Evolutionary conservation across 768 basidiomycete species (phyloP).

Genomic region (Pleurotus djamor): DNA sequence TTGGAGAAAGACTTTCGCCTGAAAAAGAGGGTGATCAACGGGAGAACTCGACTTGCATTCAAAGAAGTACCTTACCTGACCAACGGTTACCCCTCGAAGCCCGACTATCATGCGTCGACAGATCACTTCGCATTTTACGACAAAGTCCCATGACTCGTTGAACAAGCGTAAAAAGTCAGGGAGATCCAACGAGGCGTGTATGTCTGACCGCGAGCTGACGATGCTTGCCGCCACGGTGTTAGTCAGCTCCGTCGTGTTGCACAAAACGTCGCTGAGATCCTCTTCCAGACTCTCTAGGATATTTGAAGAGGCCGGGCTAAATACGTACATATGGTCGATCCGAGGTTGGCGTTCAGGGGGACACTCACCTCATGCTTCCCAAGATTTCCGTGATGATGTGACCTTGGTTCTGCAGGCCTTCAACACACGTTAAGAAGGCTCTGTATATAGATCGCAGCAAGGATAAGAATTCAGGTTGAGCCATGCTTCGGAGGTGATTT

Average conservation of each 20-base stretch:
- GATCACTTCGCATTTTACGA: conserved; percentile 82
- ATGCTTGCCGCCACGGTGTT: conserved; percentile 82
- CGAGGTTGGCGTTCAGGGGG: background rate
- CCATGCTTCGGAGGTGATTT: conserved; percentile 61
- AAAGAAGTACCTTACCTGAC: conserved; percentile 53
- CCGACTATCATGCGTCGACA: conserved; percentile 92
- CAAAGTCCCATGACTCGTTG: conserved; percentile 86
- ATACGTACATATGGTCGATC: background rate
- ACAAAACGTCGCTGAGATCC: conserved; percentile 75
- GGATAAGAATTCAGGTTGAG: conserved; percentile 64
- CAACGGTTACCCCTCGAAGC: conserved; percentile 79
- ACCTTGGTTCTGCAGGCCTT: conserved; percentile 65
- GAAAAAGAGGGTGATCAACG: conserved; percentile 10
- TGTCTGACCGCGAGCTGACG: conserved; percentile 73
- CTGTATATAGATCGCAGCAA: conserved; percentile 62
- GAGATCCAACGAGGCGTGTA: conserved; percentile 72
- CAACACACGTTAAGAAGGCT: conserved; percentile 60
- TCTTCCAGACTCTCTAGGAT: conserved; percentile 48
- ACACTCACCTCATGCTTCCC: conserved; percentile 36
- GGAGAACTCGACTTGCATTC: background rate
- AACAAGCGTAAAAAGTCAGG: conserved; percentile 79
- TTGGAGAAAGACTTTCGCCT: conserved; percentile 89
- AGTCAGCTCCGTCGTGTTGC: conserved; percentile 80
- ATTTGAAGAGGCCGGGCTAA: conserved; percentile 31
- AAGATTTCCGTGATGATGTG: conserved; percentile 56